Evolutionary conservation across 495 filamentous ascomycete species (phyloP).

Genomic region (Hypoxylon cercidicola): DNA sequence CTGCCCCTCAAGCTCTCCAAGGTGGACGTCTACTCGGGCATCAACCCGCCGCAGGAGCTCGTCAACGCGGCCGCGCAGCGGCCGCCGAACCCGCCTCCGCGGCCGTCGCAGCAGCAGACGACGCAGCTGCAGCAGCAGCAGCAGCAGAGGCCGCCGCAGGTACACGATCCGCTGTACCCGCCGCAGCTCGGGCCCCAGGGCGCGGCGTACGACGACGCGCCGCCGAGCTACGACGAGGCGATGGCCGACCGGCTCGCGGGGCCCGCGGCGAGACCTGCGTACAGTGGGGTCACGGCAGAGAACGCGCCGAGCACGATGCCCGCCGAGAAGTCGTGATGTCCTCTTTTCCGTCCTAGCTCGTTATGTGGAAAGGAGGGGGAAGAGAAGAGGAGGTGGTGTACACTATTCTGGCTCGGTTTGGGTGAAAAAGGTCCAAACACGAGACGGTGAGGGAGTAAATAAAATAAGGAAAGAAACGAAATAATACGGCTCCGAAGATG

Average conservation of each 20-base stretch:
- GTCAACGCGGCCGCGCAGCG: slow-evolving; percentile 64
- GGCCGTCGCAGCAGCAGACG: slow-evolving; percentile 16
- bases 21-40: slow-evolving; percentile 88
- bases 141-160: slow-evolving; percentile 26
- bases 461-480: no score
- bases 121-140: slow-evolving; percentile 22
- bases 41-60: slow-evolving; percentile 80
- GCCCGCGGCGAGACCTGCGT: slow-evolving; percentile 55
- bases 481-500: no score
- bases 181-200: slow-evolving; percentile 56
- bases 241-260: slow-evolving; percentile 77
- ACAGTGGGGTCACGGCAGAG: slow-evolving; percentile 61
- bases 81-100: slow-evolving; percentile 14
- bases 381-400: background rate
- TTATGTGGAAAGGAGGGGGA: background rate
- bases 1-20: slow-evolving; percentile 78
- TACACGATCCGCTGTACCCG: slow-evolving; percentile 55
- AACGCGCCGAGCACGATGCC: slow-evolving; percentile 58
- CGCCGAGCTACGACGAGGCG: slow-evolving; percentile 89
- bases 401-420: no score
- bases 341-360: background rate
- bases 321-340: slow-evolving; percentile 43
- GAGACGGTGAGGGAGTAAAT: no score
- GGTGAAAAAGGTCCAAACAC: no score
- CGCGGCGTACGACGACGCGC: slow-evolving; percentile 68